Evolutionary conservation across 129 eudicot genomes (phyloP), one percentile per base, ranked within the genome.

Genomic region (Helichrysum umbraculigerum): DNA sequence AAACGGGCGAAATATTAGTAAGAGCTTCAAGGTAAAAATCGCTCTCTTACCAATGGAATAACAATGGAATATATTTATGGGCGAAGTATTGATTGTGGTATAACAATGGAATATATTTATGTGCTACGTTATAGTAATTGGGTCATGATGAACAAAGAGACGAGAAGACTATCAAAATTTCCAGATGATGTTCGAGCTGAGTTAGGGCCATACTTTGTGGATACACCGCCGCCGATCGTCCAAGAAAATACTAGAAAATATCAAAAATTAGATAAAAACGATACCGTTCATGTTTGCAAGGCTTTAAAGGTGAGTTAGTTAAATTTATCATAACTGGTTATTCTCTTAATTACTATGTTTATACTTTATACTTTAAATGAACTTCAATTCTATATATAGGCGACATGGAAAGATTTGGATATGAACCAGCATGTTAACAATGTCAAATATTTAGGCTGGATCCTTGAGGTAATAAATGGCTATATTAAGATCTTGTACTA

Each of bases 141-240:
- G 92, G 92, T 86, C 37, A 87, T 92, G 96, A 92, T 92, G 96
- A 92, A 92, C 74, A 89, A 92, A 80, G 73, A 83, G 75, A 92
- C 98, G 16, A 82, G 98, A 79, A 87, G 81, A 76, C 63, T 89
- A 39, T 76, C 96, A 9, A 89, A 85, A 81, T 78, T 89, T 73
- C 93, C 98, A 2, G 90, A 92, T 72, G 98, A 89, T 85, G 93
- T 87, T 17, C 91, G 96, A 37, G 91, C 44, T 44, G 91, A 89
- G 76, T 81, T 89, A 51, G 83, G 84, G 20, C 59, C 82, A 41
- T 83, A 73, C 77, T 84, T 87, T 79, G 83, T 87, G 67, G 88
- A 92, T 81, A 75, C 82, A 50, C 96, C 91, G 52, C 88, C 91
- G 65, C 90, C 93, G 54, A 75, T 87, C 35, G 71, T 92, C 35